Conservation (phyloP, 176 grass and related monocot genomes). For the Avena insularis region DNA sequence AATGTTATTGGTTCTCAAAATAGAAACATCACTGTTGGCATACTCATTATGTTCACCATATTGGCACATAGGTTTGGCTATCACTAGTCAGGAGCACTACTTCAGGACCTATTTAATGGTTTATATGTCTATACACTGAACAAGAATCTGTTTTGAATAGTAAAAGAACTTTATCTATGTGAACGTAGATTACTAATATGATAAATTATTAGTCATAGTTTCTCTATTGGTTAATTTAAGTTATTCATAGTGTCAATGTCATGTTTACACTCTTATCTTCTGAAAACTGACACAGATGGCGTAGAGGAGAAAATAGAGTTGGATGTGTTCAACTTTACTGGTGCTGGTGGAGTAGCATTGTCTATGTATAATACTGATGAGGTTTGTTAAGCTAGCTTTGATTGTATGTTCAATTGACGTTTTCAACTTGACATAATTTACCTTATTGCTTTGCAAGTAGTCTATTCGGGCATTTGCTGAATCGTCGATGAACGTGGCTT, state of each 20-base stretch:
- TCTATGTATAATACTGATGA: conserved; percentile 88
- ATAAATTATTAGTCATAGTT: not conserved
- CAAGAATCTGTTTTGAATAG: not conserved
- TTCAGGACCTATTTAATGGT: not conserved
- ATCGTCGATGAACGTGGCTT: conserved; percentile 83
- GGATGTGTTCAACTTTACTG: conserved; percentile 76
- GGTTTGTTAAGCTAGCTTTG: conserved; percentile 47
- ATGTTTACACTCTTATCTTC: conserved; percentile 33
- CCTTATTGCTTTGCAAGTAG: conserved; percentile 53
- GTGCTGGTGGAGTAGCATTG: conserved; percentile 77
- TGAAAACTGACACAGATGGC: conserved; percentile 52
- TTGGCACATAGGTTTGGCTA: not conserved
- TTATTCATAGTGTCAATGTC: not conserved
- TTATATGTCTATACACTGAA: not conserved
- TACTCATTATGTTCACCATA: conserved; percentile 1
- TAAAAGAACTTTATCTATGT: conserved; percentile 4
- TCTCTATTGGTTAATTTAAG: not conserved
- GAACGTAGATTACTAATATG: not conserved
- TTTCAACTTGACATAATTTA: conserved; percentile 22
- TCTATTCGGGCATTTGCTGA: conserved; percentile 86
- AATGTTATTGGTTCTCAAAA: not conserved
- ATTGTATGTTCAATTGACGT: not conserved
- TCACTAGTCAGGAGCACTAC: not conserved
- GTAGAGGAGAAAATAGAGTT: conserved; percentile 68
- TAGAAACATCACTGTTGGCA: not conserved